Percentiles rank a stretch among this genome's conserved stretches.
These are phyloP conservation scores for Aegilops umbellulata DNA, from an alignment of 176 grass and related monocot genomes.

Conservation along the genomic window DNA sequence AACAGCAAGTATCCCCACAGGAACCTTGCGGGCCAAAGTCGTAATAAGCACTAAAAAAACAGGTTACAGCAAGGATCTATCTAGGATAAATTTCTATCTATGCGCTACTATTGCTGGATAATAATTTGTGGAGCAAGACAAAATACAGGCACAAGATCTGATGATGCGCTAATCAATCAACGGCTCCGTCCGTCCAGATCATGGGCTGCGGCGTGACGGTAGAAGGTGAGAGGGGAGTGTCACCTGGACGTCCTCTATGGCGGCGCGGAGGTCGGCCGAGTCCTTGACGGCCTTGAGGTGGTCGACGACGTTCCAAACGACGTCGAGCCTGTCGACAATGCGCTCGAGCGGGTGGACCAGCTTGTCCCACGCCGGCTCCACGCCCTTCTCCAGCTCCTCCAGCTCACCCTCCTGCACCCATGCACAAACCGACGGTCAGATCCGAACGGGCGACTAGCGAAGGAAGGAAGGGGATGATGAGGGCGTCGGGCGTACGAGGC, in stretches of 20 bases:
- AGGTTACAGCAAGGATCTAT: too few relatives aligned
- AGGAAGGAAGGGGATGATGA: too few relatives aligned
- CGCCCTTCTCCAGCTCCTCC: constrained; percentile 72
- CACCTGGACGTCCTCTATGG: constrained; percentile 92
- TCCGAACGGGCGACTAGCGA: not conserved
- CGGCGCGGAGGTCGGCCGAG: constrained; percentile 69
- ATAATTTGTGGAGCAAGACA: not conserved
- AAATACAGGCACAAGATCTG: not conserved
- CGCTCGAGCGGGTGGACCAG: constrained; percentile 91
- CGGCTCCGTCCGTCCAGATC: not conserved
- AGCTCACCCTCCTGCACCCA: constrained; percentile 67
- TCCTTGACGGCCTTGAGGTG: constrained; percentile 97
- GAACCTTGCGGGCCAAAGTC: too few relatives aligned
- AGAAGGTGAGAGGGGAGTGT: not conserved
- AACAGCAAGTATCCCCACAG: not conserved
- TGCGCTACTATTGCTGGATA: too few relatives aligned
- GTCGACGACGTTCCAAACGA: constrained; percentile 78
- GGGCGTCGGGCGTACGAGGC: too few relatives aligned
- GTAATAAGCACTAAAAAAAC: too few relatives aligned
- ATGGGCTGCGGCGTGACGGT: not conserved
- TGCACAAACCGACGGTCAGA: not conserved
- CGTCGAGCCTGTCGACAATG: constrained; percentile 73
- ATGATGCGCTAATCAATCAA: not conserved
- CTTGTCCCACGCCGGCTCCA: constrained; percentile 75
- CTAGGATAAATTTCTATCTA: too few relatives aligned